Percentiles rank a stretch among this genome's conserved stretches.
Evolutionary conservation across 73 alveolate species (phyloP).

Genomic region (Blepharisma stoltei): DNA sequence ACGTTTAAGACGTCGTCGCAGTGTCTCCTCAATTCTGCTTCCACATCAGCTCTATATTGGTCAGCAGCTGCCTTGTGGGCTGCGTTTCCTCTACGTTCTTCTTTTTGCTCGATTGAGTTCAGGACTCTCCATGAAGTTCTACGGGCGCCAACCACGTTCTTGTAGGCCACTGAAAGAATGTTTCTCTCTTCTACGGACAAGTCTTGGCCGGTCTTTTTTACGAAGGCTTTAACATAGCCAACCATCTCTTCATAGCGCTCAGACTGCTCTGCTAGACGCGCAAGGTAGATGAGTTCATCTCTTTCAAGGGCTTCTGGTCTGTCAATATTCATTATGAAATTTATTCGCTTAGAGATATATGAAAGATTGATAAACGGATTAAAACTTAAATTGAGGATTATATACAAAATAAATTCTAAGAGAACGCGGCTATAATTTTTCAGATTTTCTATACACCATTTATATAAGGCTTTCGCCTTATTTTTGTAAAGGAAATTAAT

Average conservation of each 20-base stretch:
- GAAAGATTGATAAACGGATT: too few relatives aligned
- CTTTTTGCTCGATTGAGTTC: constrained; percentile 70
- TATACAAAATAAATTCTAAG: too few relatives aligned
- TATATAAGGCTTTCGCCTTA: too few relatives aligned
- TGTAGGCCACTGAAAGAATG: constrained; percentile 79
- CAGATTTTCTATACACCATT: too few relatives aligned
- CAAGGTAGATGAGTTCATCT: constrained; percentile 64
- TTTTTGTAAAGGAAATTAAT: too few relatives aligned
- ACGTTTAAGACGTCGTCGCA: constrained; percentile 71
- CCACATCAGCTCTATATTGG: constrained; percentile 67
- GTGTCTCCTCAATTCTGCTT: constrained; percentile 61
- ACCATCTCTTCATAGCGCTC: constrained; percentile 86
- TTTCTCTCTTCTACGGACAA: constrained; percentile 82
- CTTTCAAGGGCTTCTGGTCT: constrained; percentile 8
- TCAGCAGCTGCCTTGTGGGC: constrained; percentile 60
- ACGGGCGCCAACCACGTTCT: constrained; percentile 77
- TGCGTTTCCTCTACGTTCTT: constrained; percentile 65
- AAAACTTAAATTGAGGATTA: too few relatives aligned
- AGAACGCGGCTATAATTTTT: too few relatives aligned
- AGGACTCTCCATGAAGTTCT: constrained; percentile 87
- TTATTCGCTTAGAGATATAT: too few relatives aligned
- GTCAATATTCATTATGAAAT: too few relatives aligned
- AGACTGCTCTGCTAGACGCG: constrained; percentile 71
- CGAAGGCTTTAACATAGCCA: constrained; percentile 61
- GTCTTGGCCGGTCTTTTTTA: constrained; percentile 48